Base-by-base conservation (phyloP, 768 basidiomycete genomes). In the Krasilnikovozyma curviuscula region DNA sequence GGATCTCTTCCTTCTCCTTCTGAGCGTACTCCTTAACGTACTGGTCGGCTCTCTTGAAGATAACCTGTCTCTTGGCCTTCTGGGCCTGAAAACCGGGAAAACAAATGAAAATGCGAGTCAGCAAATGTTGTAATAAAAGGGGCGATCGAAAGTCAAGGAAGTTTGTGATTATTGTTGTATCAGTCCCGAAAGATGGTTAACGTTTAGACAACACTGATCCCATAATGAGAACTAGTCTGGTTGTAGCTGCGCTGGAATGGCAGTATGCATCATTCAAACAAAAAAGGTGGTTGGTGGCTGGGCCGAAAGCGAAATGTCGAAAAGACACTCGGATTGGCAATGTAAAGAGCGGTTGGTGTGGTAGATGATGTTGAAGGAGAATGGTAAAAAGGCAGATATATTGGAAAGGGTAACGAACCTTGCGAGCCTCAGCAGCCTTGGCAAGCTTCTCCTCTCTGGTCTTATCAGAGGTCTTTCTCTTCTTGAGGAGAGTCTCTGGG, bases 401-500 rank as follows among this genome's bases (percentile, higher is more conserved):
- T 14, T 10, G 21, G 34, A 42, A 23, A 14, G 9, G 30, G 21
- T n/a, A 2, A 56, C 78, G 65, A 65, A 89, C 88, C 79, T 89
- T 89, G 64, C 82, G 80, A 56, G 86, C 85, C 57, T 79, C 79
- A 34, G 70, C 65, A 21, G 82, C 83, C 52, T 82, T 81, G 56
- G 72, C 77, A 56, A 91, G 73, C 60, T 83, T 84, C 64, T 91
- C 86, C 72, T 89, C 86, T 62, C 85, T 75, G 55, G 80, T 81
- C 73, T 89, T 89, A 73, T 91, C 85, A 63, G 79, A 89, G 71
- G 86, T 82, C 72, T 89, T 88, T 71, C 89, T 79, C 74, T 91
- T 95, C 77, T 93, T 95, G 73, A 95, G 84, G 73, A 95, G 79
- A 64, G 89, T 95, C 79, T 93, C 89, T 67, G 89, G 89, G 70